Evolutionary conservation across 176 grass and related monocot species (phyloP).

Genomic region (Tillandsia leiboldiana): DNA sequence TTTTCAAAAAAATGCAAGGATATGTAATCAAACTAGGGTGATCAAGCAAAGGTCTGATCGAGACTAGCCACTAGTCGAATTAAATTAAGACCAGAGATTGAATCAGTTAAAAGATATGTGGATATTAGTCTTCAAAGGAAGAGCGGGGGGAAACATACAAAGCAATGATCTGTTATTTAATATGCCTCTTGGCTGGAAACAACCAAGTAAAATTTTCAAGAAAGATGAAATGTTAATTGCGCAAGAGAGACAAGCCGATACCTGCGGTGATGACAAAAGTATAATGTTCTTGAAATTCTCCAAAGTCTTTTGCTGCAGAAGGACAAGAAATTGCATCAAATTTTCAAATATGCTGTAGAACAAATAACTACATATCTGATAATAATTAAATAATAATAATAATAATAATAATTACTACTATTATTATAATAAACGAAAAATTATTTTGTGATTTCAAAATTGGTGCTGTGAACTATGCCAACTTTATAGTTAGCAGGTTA

Average conservation of each 20-base stretch:
- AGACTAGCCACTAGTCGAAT: not conserved
- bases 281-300: slow-evolving; percentile 91
- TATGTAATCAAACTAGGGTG: slow-evolving; percentile 5
- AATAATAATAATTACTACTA: not conserved
- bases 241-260: slow-evolving; percentile 6
- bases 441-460: not conserved
- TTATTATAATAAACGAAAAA: not conserved
- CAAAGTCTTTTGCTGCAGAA: slow-evolving; percentile 71
- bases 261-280: slow-evolving; percentile 82
- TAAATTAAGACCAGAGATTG: not conserved
- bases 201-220: not conserved
- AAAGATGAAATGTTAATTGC: not conserved
- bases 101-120: not conserved
- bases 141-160: not conserved
- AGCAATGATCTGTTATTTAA: not conserved
- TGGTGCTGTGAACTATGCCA: not conserved
- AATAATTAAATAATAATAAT: not conserved
- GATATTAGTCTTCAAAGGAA: not conserved
- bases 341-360: not conserved
- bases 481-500: not conserved
- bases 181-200: not conserved
- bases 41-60: not conserved
- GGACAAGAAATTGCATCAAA: slow-evolving; percentile 9
- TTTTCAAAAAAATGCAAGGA: not conserved
- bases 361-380: not conserved